phyloP scores from a whole-genome alignment of 169 alveolate genomes.

The Cryptosporidium tyzzeri region DNA sequence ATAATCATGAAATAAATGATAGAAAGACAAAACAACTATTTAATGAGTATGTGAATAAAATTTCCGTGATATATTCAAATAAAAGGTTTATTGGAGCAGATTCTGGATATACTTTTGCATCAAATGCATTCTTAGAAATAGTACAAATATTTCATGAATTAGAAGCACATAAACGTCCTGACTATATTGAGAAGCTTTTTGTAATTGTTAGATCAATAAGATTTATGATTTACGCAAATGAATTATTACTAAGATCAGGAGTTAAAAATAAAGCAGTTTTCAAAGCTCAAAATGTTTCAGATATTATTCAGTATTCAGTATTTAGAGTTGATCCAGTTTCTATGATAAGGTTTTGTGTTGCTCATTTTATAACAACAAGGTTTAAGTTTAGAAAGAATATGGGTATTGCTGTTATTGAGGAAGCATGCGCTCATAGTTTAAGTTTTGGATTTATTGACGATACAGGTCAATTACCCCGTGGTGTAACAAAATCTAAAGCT shows the following conservation, averaged over 20 bases:
- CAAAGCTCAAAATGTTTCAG: conserved; percentile 28
- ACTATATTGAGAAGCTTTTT: conserved; percentile 61
- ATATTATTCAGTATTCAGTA: conserved; percentile 66
- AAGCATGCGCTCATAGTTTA: conserved; percentile 72
- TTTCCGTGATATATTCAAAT: conserved; percentile 14
- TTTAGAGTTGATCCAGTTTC: conserved; percentile 67
- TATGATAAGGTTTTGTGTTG: conserved; percentile 67
- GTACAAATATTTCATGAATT: conserved; percentile 13
- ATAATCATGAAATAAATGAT: conserved; percentile 9
- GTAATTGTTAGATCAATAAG: conserved; percentile 64
- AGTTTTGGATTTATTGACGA: conserved; percentile 74
- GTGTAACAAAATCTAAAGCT: conserved; percentile 39
- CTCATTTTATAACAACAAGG: conserved; percentile 32
- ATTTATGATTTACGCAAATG: conserved; percentile 71
- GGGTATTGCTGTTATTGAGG: conserved; percentile 73
- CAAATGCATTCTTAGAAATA: conserved; percentile 1
- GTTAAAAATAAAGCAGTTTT: conserved; percentile 63
- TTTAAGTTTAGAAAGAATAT: conserved; percentile 50
- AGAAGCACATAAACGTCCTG: conserved; percentile 70
- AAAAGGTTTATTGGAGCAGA: conserved; percentile 64
- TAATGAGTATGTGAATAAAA: conserved; percentile 1
- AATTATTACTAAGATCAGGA: conserved; percentile 50
- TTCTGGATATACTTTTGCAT: conserved; percentile 14
- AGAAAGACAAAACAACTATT: conserved; percentile 14
- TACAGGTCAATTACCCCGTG: conserved; percentile 44